Evolutionary conservation across 2,329 filamentous ascomycete species (phyloP).

Genomic region (Trichoderma sp.): DNA sequence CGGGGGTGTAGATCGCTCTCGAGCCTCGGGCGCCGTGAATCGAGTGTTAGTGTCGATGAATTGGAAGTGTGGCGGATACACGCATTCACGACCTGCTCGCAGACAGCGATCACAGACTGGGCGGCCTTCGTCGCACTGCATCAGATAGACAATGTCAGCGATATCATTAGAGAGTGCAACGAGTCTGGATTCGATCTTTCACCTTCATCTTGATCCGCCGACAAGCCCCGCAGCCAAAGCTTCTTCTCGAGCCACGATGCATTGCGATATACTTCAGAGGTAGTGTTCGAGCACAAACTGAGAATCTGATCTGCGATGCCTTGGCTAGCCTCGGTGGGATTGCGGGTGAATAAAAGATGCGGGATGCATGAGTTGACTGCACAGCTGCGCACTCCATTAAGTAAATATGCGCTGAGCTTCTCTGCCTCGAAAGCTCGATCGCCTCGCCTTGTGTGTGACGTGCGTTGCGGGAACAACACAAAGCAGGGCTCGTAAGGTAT

Average conservation of each 20-base stretch:
- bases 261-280: background rate
- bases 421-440: background rate
- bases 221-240: background rate
- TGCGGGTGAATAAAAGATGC: background rate
- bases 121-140: background rate
- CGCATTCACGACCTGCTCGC: background rate
- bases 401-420: background rate
- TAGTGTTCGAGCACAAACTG: background rate
- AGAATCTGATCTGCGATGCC: background rate
- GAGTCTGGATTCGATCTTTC: background rate
- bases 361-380: no score
- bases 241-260: conserved; percentile 8
- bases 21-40: background rate
- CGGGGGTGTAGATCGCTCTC: background rate
- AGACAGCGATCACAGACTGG: conserved; percentile 5
- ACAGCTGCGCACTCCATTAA: background rate
- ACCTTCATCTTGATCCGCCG: conserved; percentile 13
- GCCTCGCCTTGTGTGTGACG: background rate
- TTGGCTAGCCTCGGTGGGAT: background rate
- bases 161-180: background rate
- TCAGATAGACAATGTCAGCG: background rate
- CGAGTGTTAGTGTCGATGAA: conserved; percentile 4
- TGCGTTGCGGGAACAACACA: background rate
- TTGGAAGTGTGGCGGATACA: conserved; percentile 7
- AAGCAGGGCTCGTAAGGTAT: no score